A percentile compares a stretch with the other conserved stretches of the same genome.
Conservation (phyloP, 2,329 filamentous ascomycete genomes). For the Dactylellina cionopaga region DNA sequence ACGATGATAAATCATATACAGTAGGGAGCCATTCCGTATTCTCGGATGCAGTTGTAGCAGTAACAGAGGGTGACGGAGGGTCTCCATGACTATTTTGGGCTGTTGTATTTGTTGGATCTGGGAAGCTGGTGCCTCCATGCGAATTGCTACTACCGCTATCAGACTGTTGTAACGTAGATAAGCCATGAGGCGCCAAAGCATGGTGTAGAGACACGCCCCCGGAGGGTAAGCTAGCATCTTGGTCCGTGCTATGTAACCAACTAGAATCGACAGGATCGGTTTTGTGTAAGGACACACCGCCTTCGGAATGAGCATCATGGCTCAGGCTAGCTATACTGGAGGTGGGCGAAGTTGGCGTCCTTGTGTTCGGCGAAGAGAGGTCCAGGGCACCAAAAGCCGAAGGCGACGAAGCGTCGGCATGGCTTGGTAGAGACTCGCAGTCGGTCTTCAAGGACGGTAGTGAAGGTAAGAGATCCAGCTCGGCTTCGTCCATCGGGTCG, state of each 20-base stretch:
- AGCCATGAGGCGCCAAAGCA: not conserved
- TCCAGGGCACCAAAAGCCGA: constrained; percentile 12
- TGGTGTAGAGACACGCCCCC: not conserved
- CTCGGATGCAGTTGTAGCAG: not conserved
- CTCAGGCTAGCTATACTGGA: constrained; percentile 5
- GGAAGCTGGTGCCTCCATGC: not conserved
- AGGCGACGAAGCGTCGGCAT: constrained; percentile 19
- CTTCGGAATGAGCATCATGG: constrained; percentile 7
- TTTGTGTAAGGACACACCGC: constrained; percentile 20
- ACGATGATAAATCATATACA: constrained; percentile 3
- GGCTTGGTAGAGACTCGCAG: constrained; percentile 21
- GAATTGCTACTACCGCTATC: too few relatives aligned
- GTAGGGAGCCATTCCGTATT: not conserved
- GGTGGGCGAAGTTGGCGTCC: constrained; percentile 18
- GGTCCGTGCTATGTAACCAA: not conserved
- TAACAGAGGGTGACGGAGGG: not conserved
- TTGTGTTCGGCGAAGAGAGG: constrained; percentile 23
- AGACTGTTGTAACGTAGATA: not conserved
- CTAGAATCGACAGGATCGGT: not conserved
- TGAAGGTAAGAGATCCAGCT: constrained; percentile 24
- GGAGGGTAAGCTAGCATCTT: constrained; percentile 11
- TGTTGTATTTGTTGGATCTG: constrained; percentile 4
- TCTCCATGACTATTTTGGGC: constrained; percentile 1
- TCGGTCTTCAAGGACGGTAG: constrained; percentile 33
- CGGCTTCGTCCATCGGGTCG: constrained; percentile 10